Percentiles rank a stretch among this genome's conserved stretches.
Conservation (phyloP, 2,329 filamentous ascomycete species). For the Sordariomycetes sp. region DNA sequence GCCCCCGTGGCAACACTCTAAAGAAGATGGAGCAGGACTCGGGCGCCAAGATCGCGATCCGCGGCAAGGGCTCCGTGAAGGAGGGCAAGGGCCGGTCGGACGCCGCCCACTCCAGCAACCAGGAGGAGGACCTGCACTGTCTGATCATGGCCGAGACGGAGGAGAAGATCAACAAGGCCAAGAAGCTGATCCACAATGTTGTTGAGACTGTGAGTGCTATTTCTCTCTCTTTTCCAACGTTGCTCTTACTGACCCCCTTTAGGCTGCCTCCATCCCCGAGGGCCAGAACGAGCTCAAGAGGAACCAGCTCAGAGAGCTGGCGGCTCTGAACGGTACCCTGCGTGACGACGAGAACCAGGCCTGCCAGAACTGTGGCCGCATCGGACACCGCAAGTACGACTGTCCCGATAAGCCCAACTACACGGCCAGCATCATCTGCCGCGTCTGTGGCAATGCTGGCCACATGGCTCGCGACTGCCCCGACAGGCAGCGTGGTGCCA, state of each 20-base stretch:
- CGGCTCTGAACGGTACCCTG: constrained; percentile 94
- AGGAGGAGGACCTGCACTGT: constrained; percentile 98
- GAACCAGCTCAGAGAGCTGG: constrained; percentile 95
- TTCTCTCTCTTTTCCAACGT: not conserved
- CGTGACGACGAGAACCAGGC: constrained; percentile 99
- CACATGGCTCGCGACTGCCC: constrained; percentile 98
- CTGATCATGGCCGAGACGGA: constrained; percentile 99
- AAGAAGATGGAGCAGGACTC: constrained; percentile 99
- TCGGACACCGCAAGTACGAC: constrained; percentile 97
- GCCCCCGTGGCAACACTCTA: constrained; percentile 97
- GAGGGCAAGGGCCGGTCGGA: constrained; percentile 99
- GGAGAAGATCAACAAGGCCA: constrained; percentile 98
- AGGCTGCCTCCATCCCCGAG: constrained; percentile 97
- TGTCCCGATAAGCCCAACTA: constrained; percentile 96
- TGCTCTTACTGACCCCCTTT: constrained; percentile 4
- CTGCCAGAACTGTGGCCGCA: constrained; percentile 98
- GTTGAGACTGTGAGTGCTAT: constrained; percentile 78
- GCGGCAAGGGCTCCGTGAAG: constrained; percentile 98
- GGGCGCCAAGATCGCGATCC: constrained; percentile 95
- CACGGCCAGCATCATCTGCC: constrained; percentile 98
- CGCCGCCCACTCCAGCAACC: constrained; percentile 97
- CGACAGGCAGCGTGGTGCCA: constrained; percentile 79
- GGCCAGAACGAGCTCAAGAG: constrained; percentile 98
- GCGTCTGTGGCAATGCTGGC: constrained; percentile 92
- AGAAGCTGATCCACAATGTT: constrained; percentile 95